These are phyloP conservation scores for Staphylotrichum longicolle DNA, from an alignment of 495 filamentous ascomycete genomes.

Conservation along the genomic window DNA sequence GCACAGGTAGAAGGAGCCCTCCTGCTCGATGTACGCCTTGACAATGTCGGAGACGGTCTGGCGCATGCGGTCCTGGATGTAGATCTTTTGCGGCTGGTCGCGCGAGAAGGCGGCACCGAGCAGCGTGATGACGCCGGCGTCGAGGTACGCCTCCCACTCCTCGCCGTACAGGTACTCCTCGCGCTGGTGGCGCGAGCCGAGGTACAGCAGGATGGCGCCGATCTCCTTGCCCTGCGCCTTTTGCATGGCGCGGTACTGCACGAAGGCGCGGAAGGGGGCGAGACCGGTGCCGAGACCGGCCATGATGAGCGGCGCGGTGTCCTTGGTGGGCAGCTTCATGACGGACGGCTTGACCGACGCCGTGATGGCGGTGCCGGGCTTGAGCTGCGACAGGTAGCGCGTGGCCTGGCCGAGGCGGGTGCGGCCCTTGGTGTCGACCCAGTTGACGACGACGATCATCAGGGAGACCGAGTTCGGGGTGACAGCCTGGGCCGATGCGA, in stretches of 20 bases:
- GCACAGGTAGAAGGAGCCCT: slow-evolving; percentile 93
- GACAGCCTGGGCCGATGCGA: slow-evolving; percentile 92
- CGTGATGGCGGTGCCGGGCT: slow-evolving; percentile 72
- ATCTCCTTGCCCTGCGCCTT: slow-evolving; percentile 93
- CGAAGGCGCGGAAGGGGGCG: slow-evolving; percentile 95
- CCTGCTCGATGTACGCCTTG: slow-evolving; percentile 81
- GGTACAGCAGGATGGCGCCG: slow-evolving; percentile 89
- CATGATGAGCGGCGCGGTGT: slow-evolving; percentile 94
- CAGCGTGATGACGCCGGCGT: slow-evolving; percentile 90
- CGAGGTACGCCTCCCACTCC: slow-evolving; percentile 98
- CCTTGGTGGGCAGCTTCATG: slow-evolving; percentile 85
- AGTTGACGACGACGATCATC: slow-evolving; percentile 96
- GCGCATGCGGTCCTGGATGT: slow-evolving; percentile 98
- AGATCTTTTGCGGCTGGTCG: slow-evolving; percentile 97
- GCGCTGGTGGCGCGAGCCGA: slow-evolving; percentile 93
- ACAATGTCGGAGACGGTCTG: slow-evolving; percentile 82
- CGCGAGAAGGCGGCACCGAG: slow-evolving; percentile 93
- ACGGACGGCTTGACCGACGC: slow-evolving; percentile 96
- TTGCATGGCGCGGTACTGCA: slow-evolving; percentile 96
- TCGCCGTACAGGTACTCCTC: slow-evolving; percentile 99
- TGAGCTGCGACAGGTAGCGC: slow-evolving; percentile 74
- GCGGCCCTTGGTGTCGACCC: slow-evolving; percentile 84
- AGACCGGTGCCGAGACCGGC: slow-evolving; percentile 97
- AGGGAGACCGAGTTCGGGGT: slow-evolving; percentile 82
- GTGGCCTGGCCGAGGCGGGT: slow-evolving; percentile 92